Percentiles rank a stretch among this genome's conserved stretches.
These are phyloP conservation scores for Leucogyrophana mollusca DNA, from an alignment of 768 basidiomycete species.

Conservation along the genomic window DNA sequence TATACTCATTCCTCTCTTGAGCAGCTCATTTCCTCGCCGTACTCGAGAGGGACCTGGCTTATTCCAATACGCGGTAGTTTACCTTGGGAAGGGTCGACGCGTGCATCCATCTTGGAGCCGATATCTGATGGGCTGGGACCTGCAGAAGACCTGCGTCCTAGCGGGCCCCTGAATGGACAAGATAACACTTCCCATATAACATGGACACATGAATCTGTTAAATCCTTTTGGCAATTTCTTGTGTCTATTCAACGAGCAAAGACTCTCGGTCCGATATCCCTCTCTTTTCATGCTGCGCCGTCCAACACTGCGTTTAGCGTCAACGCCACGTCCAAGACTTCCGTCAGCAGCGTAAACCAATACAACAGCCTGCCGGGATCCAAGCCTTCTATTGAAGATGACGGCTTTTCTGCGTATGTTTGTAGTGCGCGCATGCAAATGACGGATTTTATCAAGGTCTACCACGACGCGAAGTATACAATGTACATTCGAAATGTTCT, in stretches of 20 bases:
- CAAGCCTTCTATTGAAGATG: slow-evolving; percentile 6
- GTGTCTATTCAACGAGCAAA: slow-evolving; percentile 34
- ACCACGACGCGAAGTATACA: slow-evolving; percentile 50
- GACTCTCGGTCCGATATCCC: slow-evolving; percentile 43
- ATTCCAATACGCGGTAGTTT: slow-evolving; percentile 54
- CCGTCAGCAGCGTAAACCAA: slow-evolving; percentile 21
- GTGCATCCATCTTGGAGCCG: slow-evolving; percentile 38
- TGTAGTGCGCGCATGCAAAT: slow-evolving; percentile 23
- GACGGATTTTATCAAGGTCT: slow-evolving; percentile 56
- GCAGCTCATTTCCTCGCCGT: slow-evolving; percentile 25
- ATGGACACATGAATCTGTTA: slow-evolving; percentile 47
- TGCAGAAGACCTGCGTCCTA: slow-evolving; percentile 18
- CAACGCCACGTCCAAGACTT: slow-evolving; percentile 15
- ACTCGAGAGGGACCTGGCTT: slow-evolving; percentile 52
- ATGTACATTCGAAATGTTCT: slow-evolving; percentile 49
- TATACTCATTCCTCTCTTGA: slow-evolving; percentile 30
- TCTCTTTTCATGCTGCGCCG: slow-evolving; percentile 45
- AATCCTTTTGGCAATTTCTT: slow-evolving; percentile 52
- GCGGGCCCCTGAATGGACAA: slow-evolving; percentile 10
- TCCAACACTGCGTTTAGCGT: slow-evolving; percentile 7
- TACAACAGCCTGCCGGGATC: slow-evolving; percentile 15
- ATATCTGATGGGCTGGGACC: slow-evolving; percentile 12
- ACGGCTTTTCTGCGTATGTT: slow-evolving; percentile 13
- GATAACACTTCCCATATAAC: slow-evolving; percentile 28
- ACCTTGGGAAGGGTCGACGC: slow-evolving; percentile 47